Conservation (phyloP, 2,329 filamentous ascomycete genomes). For the Plenodomus lindquistii region DNA sequence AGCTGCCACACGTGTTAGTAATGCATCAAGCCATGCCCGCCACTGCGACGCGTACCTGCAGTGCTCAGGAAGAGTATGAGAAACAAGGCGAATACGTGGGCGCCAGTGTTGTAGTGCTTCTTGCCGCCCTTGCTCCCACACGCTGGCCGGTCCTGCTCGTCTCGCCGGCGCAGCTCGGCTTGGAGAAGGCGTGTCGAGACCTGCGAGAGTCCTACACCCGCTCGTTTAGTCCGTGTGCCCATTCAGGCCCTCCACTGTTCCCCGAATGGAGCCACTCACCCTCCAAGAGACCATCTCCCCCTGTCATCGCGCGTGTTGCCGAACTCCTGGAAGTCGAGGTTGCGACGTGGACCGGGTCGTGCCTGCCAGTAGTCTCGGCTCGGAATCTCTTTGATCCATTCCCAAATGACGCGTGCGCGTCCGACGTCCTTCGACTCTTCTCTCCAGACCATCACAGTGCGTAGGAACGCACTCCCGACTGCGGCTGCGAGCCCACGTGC, state of each 20-base stretch:
- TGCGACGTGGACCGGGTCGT: neutral
- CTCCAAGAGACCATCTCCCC: neutral
- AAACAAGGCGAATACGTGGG: constrained; percentile 62
- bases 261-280: neutral
- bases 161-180: constrained; percentile 55
- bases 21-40: neutral
- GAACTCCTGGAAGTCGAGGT: neutral
- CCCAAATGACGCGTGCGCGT: neutral
- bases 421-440: neutral
- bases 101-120: constrained; percentile 58
- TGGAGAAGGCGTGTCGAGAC: constrained; percentile 51
- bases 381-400: neutral
- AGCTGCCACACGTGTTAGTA: constrained; percentile 34
- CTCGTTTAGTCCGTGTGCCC: constrained; percentile 16
- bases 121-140: constrained; percentile 56
- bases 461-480: neutral
- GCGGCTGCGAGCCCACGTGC: neutral
- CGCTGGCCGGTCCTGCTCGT: constrained; percentile 49
- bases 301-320: neutral
- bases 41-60: constrained; percentile 45
- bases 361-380: neutral
- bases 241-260: neutral
- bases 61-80: constrained; percentile 61
- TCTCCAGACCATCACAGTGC: neutral
- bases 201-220: constrained; percentile 31